Base-by-base conservation (phyloP, 1,139 yeast species). In the Protomyces inouyei region DNA sequence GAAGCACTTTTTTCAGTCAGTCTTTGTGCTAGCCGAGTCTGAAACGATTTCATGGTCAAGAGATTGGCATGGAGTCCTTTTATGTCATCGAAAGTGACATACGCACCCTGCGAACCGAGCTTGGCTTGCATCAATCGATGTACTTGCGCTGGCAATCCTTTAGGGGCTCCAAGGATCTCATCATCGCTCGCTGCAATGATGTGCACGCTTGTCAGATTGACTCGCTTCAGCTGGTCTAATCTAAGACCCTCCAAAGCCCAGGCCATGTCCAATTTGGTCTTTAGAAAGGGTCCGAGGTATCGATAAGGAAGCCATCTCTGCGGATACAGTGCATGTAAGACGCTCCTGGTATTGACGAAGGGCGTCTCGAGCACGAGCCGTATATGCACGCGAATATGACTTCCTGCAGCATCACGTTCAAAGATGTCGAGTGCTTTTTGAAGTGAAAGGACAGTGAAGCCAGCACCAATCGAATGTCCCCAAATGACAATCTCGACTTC, bases 401-500 rank as follows among this genome's bases (percentile, higher is more conserved):
- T 12, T 2, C 14, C 10, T 14, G 37, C 48, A 3, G 12, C 8
- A 21, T 6, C 16, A 12, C 14, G 18, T 6, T 16, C 16, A 18
- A 54, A 28, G 14, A 12, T 10, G 40, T n/a, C 16, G 51, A 52
- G 21, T 12, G 52, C 14, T 35, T 18, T 12, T 35, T 52, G 57
- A 4, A 52, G 56, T 1, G 53, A 32, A 4, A 36, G 52, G 32
- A 52, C 32, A 16, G 64, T 54, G 21, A 60, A 37, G 3, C 46
- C 46, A 12, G 64, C 64, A 37, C 64, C 64, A 43, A 60, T 55
- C 25, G 59, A 54, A 53, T 60, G 64, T 5, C 64, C 64, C 64
- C 64, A 60, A 14, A 60, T 25, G 18, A 59, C 35, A n/a, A 59
- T 16, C 6, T 37, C 38, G 9, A 28, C 36, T 21, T 25, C 54